These are phyloP conservation scores for Trichoderma aggressivum DNA, from an alignment of 2,329 filamentous ascomycete species.

Conservation along the genomic window DNA sequence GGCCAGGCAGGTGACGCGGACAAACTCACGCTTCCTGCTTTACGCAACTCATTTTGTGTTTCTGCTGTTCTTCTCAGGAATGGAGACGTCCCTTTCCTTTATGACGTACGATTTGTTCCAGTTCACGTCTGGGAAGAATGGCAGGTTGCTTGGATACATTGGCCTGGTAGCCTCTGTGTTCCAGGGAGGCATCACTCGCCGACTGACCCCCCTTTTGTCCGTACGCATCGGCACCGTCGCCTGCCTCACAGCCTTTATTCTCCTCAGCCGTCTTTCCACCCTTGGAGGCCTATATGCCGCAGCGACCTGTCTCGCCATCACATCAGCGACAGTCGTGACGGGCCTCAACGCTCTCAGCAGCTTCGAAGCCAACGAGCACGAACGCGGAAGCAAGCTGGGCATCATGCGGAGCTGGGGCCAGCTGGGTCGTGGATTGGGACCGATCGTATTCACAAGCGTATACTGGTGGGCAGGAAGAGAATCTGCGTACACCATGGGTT, in stretches of 20 bases:
- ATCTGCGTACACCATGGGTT: slow-evolving; percentile 77
- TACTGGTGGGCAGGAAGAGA: slow-evolving; percentile 98
- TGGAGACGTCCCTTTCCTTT: slow-evolving; percentile 97
- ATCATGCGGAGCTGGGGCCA: slow-evolving; percentile 80
- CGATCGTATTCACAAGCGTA: slow-evolving; percentile 85
- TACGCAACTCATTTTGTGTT: slow-evolving; percentile 87
- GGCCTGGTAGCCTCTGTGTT: slow-evolving; percentile 88
- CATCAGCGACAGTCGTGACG: slow-evolving; percentile 91
- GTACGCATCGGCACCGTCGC: slow-evolving; percentile 76
- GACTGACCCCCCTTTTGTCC: slow-evolving; percentile 74
- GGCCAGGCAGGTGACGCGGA: slow-evolving; percentile 47
- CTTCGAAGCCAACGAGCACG: slow-evolving; percentile 76
- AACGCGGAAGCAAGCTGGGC: slow-evolving; percentile 83
- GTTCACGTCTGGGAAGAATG: slow-evolving; percentile 76
- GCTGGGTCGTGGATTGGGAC: slow-evolving; percentile 80
- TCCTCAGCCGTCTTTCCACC: slow-evolving; percentile 68
- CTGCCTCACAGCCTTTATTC: slow-evolving; percentile 74
- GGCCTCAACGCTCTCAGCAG: slow-evolving; percentile 88
- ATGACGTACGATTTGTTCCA: slow-evolving; percentile 94
- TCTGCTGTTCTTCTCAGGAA: slow-evolving; percentile 93
- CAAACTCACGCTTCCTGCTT: slow-evolving; percentile 78
- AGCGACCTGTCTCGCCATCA: slow-evolving; percentile 79
- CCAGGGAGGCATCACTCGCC: slow-evolving; percentile 86
- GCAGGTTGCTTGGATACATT: slow-evolving; percentile 82
- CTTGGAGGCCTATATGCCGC: slow-evolving; percentile 73